Evolutionary conservation across 179 eudicot genomes (phyloP), one percentile per base, ranked within the genome.

Genomic region (Silene vulgaris): DNA sequence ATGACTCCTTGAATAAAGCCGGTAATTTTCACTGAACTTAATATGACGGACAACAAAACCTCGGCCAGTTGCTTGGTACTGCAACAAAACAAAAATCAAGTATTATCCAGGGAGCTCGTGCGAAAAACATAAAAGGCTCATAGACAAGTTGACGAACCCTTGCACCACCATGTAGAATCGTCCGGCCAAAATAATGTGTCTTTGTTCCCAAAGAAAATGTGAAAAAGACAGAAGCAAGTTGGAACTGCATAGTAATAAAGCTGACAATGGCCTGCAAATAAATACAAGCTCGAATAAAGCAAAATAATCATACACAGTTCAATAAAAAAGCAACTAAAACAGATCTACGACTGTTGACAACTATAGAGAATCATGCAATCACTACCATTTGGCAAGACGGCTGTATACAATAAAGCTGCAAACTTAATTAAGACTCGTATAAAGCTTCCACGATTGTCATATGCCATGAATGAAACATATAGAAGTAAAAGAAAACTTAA

Each of bases 11-110:
- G 99, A 89, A 81, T 93, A 96, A 32, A 96, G 97, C 89, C 99
- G 84, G 89, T 96, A 96, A 84, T 96, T 96, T 87, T 96, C 99
- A 21, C 93, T 85, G 83, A 96, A 96, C 86, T 84, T 96, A 29
- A 96, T 96, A 82, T 96, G 99, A 54, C 91, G 88, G 69, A 96
- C 99, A 71, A 96, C 99, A 83, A 96, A 96, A 56, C 99, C 99
- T 77, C 99, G 87, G 45, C 99, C 99, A 37, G 99, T 96, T 73
- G 96, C 99, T 82, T 91, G 98, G 84, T 96, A 93, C 99, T 96
- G 90, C 74, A 8, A 28, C 72, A 52, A 28, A 70, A 61, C 62
- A 73, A 75, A 37, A 67, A 35, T 1, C 16, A 56, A 6, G 32
- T 64, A 61, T 63, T 20, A 72, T 4, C 30, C 20, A 28, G 13